A percentile compares a stretch with the other conserved stretches of the same genome.
Conservation (phyloP, 2,329 filamentous ascomycete genomes). For the Penicillium sp. region DNA sequence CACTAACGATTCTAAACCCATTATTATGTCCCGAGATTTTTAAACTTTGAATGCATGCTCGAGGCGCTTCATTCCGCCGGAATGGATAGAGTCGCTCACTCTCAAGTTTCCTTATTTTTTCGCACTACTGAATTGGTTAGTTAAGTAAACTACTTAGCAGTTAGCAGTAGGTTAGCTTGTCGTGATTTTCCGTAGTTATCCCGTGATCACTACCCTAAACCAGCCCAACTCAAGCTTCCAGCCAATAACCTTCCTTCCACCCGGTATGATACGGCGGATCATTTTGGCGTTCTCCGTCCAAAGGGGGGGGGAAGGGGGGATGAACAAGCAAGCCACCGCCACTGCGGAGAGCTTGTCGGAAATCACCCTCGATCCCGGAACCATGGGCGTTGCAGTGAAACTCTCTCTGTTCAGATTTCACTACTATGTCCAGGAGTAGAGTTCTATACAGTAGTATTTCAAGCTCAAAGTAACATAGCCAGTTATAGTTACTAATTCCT, state of each 20-base stretch:
- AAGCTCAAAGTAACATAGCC: background rate
- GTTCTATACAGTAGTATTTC: too few species aligned
- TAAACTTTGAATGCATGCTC: constrained; percentile 23
- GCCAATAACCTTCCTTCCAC: background rate
- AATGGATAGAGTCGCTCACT: background rate
- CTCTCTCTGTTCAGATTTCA: background rate
- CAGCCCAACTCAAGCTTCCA: constrained; percentile 4
- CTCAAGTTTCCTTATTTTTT: background rate
- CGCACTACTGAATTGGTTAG: background rate
- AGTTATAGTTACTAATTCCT: background rate
- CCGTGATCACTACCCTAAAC: constrained; percentile 8
- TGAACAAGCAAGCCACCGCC: constrained; percentile 21
- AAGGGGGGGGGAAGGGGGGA: background rate
- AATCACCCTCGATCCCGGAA: constrained; percentile 7
- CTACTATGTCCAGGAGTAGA: too few species aligned
- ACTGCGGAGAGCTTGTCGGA: constrained; percentile 24
- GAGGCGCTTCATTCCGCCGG: background rate
- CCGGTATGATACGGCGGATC: background rate
- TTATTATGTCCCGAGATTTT: background rate
- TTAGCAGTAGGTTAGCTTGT: background rate
- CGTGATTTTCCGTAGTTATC: background rate
- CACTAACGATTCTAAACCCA: background rate
- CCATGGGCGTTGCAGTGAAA: constrained; percentile 6
- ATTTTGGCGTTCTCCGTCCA: background rate
- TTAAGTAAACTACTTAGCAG: background rate